Evolutionary conservation across 257 asterid genomes (phyloP), one percentile per base, ranked within the genome.

Genomic region (Osmanthus fragrans): DNA sequence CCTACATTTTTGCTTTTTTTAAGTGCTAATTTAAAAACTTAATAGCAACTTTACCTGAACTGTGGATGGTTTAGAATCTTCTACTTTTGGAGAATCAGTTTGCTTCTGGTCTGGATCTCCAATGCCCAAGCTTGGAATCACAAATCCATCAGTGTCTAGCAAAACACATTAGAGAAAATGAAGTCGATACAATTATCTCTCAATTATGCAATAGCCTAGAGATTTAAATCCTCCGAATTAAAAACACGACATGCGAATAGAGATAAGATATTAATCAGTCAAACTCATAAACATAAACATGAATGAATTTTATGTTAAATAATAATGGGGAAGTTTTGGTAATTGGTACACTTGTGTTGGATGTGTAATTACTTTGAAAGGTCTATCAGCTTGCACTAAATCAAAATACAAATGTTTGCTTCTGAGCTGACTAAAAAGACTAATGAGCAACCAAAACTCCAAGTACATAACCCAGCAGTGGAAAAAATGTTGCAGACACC

Each of bases 121-220:
- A 15, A 90, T 89, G 77, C 71, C 97, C 96, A 94, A 80, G 82
- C 97, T 94, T 63, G 98, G 97, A 80, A 94, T 92, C 82, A 90
- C 96, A 80, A 85, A 96, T 83, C 95, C 98, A 73, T 96, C 99
- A 29, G 90, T 89, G 85, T 96, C 97, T 93, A 69, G 70, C 25
- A 82, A 75, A 79, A 45, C 3, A 66, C 76, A 33, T 29, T n/a
- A 64, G 23, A 74, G 16, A 49, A 76, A 66, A 77, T 36, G 40
- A 42, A 10, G 45, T 77, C 25, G 37, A 73, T 65, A 70, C 33
- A 49, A 16, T 23, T 0, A 6, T 9, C 36, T 27, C 75, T 51
- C 37, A 16, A 63, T 51, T 33, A 37, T 47, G 58, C 79, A 81
- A 74, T 73, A 68, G 25, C 23, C 12, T 56, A 49, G 45, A 75